A percentile compares a stretch with the other conserved stretches of the same genome.
These are phyloP conservation scores for Psidium friedrichsthalianum DNA, from an alignment of 345 rosid genomes.

Conservation along the genomic window DNA sequence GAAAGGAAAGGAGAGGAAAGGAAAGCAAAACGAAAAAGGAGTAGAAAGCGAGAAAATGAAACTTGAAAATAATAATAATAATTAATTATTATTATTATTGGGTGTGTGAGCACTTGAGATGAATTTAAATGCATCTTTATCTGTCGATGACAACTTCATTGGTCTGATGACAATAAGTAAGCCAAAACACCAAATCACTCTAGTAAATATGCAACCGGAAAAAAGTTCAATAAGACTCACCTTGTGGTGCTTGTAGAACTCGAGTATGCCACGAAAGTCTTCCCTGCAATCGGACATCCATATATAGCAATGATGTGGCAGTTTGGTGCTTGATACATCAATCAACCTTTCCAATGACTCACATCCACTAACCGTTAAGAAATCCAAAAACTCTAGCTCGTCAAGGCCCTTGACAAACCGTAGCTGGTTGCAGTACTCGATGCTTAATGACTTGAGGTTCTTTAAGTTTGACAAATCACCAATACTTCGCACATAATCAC, in stretches of 20 bases:
- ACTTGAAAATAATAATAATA: too few relatives aligned
- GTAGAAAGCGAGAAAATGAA: too few relatives aligned
- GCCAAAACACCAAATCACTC: not conserved
- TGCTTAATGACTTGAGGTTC: accelerated
- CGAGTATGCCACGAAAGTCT: not conserved
- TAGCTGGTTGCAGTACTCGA: accelerated
- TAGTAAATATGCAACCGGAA: not conserved
- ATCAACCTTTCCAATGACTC: not conserved
- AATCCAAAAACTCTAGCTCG: not conserved
- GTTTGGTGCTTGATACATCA: not conserved
- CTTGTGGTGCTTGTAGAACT: not conserved
- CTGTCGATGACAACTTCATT: too few relatives aligned
- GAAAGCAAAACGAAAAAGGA: too few relatives aligned
- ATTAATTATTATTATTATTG: too few relatives aligned
- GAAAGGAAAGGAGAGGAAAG: too few relatives aligned
- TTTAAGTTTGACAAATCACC: not conserved
- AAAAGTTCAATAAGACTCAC: not conserved
- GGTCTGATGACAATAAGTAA: not conserved
- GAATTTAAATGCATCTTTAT: too few relatives aligned
- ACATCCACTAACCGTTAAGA: accelerated
- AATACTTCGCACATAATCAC: not conserved
- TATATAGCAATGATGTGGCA: not conserved
- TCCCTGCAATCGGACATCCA: accelerated
- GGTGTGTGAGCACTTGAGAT: too few relatives aligned
- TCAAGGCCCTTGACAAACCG: not conserved